These are phyloP conservation scores for Fusarium keratoplasticum DNA, from an alignment of 2,329 filamentous ascomycete genomes.

Conservation along the genomic window DNA sequence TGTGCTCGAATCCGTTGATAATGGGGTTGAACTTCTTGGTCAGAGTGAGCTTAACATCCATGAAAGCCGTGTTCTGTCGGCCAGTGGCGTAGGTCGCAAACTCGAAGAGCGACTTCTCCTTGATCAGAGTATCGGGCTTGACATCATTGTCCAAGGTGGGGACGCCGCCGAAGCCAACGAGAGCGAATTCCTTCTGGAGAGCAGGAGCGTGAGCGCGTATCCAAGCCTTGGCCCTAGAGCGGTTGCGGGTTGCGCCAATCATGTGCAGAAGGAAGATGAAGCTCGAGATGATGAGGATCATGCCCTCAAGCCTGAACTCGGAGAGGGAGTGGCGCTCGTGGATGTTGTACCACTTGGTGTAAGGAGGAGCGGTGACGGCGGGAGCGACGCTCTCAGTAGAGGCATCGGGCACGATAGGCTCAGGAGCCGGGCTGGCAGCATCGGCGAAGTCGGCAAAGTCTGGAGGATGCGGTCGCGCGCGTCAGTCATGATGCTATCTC, in stretches of 20 bases:
- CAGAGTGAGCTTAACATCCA: conserved; percentile 85
- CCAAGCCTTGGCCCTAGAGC: conserved; percentile 84
- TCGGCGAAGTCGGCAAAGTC: conserved; percentile 96
- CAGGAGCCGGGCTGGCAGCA: conserved; percentile 74
- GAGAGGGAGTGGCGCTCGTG: conserved; percentile 87
- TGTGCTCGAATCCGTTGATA: conserved; percentile 69
- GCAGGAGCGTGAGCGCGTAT: conserved; percentile 77
- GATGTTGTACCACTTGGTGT: conserved; percentile 96
- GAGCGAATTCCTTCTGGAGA: conserved; percentile 84
- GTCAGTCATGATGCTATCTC: conserved; percentile 41
- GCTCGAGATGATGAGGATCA: conserved; percentile 81
- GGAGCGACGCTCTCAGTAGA: conserved; percentile 60
- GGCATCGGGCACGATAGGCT: conserved; percentile 60
- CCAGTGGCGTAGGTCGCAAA: conserved; percentile 90
- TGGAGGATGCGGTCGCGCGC: conserved; percentile 51
- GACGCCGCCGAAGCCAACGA: conserved; percentile 81
- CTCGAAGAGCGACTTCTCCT: conserved; percentile 89
- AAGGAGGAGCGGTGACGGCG: conserved; percentile 69
- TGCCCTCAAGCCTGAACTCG: conserved; percentile 90
- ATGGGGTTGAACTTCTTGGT: conserved; percentile 89
- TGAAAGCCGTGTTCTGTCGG: conserved; percentile 90
- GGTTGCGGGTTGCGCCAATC: conserved; percentile 84
- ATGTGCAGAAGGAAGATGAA: conserved; percentile 83
- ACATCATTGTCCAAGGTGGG: conserved; percentile 59
- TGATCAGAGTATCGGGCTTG: conserved; percentile 66